Conservation (phyloP, 495 filamentous ascomycete species). For the Aspergillus campestris region DNA sequence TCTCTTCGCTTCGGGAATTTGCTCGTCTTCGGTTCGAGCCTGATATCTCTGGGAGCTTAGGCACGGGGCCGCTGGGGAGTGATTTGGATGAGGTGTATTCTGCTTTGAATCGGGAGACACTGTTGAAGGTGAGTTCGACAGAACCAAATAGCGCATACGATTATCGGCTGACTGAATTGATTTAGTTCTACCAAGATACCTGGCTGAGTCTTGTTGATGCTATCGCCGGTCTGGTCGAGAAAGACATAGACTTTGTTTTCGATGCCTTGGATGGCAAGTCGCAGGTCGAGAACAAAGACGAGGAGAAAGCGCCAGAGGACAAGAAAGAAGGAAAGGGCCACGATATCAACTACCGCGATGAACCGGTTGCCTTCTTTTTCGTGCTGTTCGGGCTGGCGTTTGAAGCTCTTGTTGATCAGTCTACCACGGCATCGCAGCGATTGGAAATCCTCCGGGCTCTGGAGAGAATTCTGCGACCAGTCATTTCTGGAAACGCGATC, state of each 20-base stretch:
- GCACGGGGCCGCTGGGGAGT: slow-evolving; percentile 56
- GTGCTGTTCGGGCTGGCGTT: slow-evolving; percentile 95
- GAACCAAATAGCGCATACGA: neutral
- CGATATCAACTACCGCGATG: slow-evolving; percentile 94
- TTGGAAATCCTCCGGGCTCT: slow-evolving; percentile 84
- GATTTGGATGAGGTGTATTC: slow-evolving; percentile 88
- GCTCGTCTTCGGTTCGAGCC: slow-evolving; percentile 91
- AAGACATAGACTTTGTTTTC: slow-evolving; percentile 95
- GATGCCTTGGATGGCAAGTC: slow-evolving; percentile 86
- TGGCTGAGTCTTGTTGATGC: slow-evolving; percentile 97
- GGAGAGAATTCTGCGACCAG: slow-evolving; percentile 88
- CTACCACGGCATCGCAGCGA: slow-evolving; percentile 68
- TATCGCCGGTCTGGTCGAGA: slow-evolving; percentile 93
- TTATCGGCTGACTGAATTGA: neutral
- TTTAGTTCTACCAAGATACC: slow-evolving; percentile 87
- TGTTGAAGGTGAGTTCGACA: slow-evolving; percentile 52
- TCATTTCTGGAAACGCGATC: slow-evolving; percentile 93
- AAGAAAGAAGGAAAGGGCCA: slow-evolving; percentile 46
- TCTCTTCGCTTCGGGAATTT: slow-evolving; percentile 88
- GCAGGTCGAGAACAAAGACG: slow-evolving; percentile 20
- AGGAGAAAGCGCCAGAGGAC: slow-evolving; percentile 36
- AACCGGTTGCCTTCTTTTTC: slow-evolving; percentile 98
- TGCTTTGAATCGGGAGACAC: slow-evolving; percentile 85
- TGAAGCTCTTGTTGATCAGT: slow-evolving; percentile 80
- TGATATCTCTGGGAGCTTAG: slow-evolving; percentile 83